These are phyloP conservation scores for Rhinocladiella similis DNA, from an alignment of 2,329 filamentous ascomycete genomes.

Conservation along the genomic window DNA sequence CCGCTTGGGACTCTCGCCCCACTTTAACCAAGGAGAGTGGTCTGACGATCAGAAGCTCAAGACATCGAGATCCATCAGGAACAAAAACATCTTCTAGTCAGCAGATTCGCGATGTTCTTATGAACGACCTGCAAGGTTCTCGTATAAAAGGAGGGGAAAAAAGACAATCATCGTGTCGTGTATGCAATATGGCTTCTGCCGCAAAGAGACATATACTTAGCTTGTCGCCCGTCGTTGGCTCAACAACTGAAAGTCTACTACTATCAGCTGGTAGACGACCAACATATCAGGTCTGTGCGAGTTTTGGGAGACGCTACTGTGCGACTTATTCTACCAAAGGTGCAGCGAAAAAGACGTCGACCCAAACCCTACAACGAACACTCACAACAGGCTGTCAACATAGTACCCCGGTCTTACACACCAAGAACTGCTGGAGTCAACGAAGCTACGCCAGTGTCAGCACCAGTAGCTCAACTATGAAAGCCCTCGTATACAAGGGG, in stretches of 20 bases:
- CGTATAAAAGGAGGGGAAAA: background rate
- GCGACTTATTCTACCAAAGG: background rate
- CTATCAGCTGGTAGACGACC: background rate
- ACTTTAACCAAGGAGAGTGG: background rate
- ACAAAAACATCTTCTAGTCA: background rate
- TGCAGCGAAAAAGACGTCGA: background rate
- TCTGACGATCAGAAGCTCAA: background rate
- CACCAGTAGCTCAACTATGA: conserved; percentile 37
- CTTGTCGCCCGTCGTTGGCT: background rate
- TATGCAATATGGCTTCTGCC: background rate
- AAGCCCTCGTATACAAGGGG: conserved; percentile 48
- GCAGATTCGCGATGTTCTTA: background rate
- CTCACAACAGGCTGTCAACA: background rate
- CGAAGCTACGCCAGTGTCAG: background rate
- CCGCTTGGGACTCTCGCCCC: too few species aligned
- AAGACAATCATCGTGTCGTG: background rate
- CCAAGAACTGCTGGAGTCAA: background rate
- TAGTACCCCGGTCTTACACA: background rate
- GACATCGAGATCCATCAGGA: background rate
- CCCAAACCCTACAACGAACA: background rate
- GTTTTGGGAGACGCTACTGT: background rate
- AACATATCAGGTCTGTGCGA: background rate
- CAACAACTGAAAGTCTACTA: background rate
- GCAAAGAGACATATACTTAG: background rate
- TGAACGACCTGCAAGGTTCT: background rate